These are phyloP conservation scores for Phoma herbarum DNA, from an alignment of 2,329 filamentous ascomycete genomes.

Conservation along the genomic window DNA sequence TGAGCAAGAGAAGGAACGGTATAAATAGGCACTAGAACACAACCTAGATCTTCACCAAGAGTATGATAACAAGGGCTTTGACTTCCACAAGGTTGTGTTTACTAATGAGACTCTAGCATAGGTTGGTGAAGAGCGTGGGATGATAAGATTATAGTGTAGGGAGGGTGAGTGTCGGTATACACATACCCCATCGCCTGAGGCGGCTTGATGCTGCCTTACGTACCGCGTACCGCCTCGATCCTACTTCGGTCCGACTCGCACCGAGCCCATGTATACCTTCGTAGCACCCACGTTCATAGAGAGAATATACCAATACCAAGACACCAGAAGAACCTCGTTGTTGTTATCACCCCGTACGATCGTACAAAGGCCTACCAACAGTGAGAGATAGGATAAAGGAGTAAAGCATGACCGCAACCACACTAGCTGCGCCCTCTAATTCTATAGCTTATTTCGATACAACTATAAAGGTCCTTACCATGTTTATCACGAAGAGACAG, in stretches of 20 bases:
- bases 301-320: too few relatives aligned
- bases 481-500: neutral
- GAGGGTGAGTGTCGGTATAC: too few relatives aligned
- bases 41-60: neutral
- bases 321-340: too few relatives aligned
- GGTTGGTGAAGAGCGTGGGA: neutral
- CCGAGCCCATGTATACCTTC: too few relatives aligned
- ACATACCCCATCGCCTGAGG: too few relatives aligned
- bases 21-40: neutral
- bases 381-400: neutral
- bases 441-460: neutral
- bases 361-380: too few relatives aligned
- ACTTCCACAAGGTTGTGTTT: neutral
- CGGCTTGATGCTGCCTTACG: too few relatives aligned
- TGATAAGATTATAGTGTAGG: neutral
- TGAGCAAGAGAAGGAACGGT: neutral
- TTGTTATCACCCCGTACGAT: too few relatives aligned
- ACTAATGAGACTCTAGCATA: slow-evolving; percentile 1
- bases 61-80: neutral
- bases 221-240: too few relatives aligned
- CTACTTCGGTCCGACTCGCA: too few relatives aligned
- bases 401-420: neutral
- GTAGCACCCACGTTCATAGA: too few relatives aligned
- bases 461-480: slow-evolving; percentile 2
- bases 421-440: neutral